Conservation (phyloP, 2,329 filamentous ascomycete genomes). For the Tolypocladium endophyticum region DNA sequence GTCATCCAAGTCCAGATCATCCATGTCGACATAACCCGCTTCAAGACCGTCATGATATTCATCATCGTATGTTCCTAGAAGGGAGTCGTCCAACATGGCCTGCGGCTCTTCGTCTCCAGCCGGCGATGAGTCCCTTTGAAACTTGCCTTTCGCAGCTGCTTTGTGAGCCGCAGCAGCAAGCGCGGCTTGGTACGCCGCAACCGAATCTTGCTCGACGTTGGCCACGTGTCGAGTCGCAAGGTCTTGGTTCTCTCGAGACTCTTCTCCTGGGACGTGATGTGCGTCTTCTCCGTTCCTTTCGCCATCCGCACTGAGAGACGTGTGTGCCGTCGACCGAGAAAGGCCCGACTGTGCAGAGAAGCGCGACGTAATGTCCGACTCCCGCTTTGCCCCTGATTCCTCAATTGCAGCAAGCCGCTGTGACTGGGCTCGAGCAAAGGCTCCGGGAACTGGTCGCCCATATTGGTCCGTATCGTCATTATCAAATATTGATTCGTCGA, state of each 20-base stretch:
- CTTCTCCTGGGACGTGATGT: not conserved
- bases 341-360: slow-evolving; percentile 32
- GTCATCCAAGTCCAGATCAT: slow-evolving; percentile 64
- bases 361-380: slow-evolving; percentile 35
- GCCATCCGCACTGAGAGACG: slow-evolving; percentile 30
- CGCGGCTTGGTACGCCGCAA: slow-evolving; percentile 69
- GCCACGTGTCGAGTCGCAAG: slow-evolving; percentile 2
- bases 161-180: slow-evolving; percentile 71
- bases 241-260: not conserved
- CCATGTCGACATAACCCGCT: slow-evolving; percentile 49
- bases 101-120: slow-evolving; percentile 13
- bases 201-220: slow-evolving; percentile 10
- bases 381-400: slow-evolving; percentile 23
- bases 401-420: slow-evolving; percentile 24
- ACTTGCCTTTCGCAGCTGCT: slow-evolving; percentile 66
- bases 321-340: slow-evolving; percentile 41
- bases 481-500: slow-evolving; percentile 68
- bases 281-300: not conserved
- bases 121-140: slow-evolving; percentile 48
- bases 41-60: slow-evolving; percentile 48
- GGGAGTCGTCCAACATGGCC: slow-evolving; percentile 1
- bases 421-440: slow-evolving; percentile 43
- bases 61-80: slow-evolving; percentile 6
- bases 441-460: slow-evolving; percentile 48
- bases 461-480: slow-evolving; percentile 53